Evolutionary conservation across 768 basidiomycete genomes (phyloP), one percentile per base, ranked within the genome.

Genomic region (Boletus tylopilopsis): DNA sequence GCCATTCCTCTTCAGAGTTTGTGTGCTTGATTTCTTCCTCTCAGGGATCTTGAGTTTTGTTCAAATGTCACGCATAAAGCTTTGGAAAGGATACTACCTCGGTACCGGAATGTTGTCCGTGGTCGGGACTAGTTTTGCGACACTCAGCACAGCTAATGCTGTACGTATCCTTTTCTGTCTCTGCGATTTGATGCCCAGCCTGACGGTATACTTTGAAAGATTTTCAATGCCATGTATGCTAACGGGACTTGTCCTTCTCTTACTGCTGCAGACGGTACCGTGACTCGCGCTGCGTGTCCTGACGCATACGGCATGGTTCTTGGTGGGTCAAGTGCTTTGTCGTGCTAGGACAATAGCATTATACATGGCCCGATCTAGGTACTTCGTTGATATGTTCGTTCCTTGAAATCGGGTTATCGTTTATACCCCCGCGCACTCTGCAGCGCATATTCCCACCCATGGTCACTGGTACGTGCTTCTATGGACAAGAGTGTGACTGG

Each of bases 71-170:
- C 73, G 85, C 2, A 56, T 87, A 35, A 75, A 68, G 32, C 71
- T 91, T 1, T 84, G 78, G 53, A 66, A 71, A 13, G 74, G 79
- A 2, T 89, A 87, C 58, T 82, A 81, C 53, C 73, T 90, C 16
- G 87, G 87, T 3, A 90, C 88, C n/a, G 90, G 90, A 0, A 68
- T 92, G 18, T 74, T 93, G 47, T 83, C 82, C 7, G 88, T 92
- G 16, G 87, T 91, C 6, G 90, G 90, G 16, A 88, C 85, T 1
- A 86, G 84, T 58, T 90, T 91, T 58, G 77, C 87, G 5, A 89
- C 88, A 0, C 73, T 92, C 12, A 84, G 82, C 39, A 87, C 86
- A 1, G 88, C 84, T 2, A 76, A 78, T 58, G 75, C 85, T 4
- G 85, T 85, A 53, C 3, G 81, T 68, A 3, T 12, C 27, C 25